Conservation (phyloP, 1,139 yeast species). For the Geotrichum reessii region DNA sequence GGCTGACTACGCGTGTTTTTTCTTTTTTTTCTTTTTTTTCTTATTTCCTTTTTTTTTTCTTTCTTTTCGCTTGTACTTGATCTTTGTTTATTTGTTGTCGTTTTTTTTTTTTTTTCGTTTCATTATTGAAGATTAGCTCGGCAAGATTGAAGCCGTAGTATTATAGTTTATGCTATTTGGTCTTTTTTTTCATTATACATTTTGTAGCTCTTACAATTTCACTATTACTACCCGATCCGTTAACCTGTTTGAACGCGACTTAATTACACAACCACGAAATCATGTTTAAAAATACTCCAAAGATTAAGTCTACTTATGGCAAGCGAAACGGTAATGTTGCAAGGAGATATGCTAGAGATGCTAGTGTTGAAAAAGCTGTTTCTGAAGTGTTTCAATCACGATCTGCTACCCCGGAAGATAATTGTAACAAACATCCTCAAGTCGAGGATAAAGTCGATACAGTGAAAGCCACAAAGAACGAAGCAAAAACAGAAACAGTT, state of each 20-base stretch:
- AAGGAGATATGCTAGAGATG: constrained; percentile 8
- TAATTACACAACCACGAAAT: background rate
- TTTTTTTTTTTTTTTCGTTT: too few relatives aligned
- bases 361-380: background rate
- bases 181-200: background rate
- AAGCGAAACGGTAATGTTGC: constrained; percentile 10
- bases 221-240: background rate
- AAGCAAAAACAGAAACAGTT: background rate
- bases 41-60: background rate
- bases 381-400: background rate
- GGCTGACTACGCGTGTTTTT: background rate
- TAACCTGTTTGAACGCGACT: background rate
- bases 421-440: background rate
- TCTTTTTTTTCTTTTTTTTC: background rate
- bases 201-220: too few relatives aligned
- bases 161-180: background rate
- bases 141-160: background rate
- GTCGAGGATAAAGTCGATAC: background rate
- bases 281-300: background rate
- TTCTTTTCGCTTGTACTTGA: background rate
- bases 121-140: background rate
- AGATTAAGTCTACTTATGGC: constrained; percentile 12
- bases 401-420: background rate
- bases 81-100: background rate
- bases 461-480: background rate